Base-by-base conservation (phyloP, 495 filamentous ascomycete species). In the Tricharina praecox region DNA sequence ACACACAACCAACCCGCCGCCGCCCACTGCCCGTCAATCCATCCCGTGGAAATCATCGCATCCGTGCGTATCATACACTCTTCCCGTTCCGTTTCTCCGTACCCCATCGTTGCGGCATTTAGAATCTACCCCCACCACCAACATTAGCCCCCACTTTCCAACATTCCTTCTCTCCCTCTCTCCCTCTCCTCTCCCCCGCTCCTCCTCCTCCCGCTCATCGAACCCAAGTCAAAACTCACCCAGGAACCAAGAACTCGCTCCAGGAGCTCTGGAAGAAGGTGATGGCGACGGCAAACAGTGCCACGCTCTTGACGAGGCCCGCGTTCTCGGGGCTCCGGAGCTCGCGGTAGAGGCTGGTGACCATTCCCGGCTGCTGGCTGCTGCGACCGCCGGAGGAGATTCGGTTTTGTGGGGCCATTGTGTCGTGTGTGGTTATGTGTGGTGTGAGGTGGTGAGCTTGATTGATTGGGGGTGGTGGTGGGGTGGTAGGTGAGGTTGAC, bases 251-350 rank as follows among this genome's bases (percentile, higher is more conserved):
- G 15, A 11, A 48, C 20, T 48, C 45, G 16, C 45, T 25, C 33
- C 32, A 48, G 16, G n/a, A 18, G 19, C 23, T 30, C 33, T 48
- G 45, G 16, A 48, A 23, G 25, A 48, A 20, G 4, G 45, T 39
- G 3, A 48, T 34, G 7, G 45, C 34, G 15, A 87, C 82, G 43
- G 76, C 77, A 59, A 86, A 86, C 42, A 82, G 59, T 49, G 76
- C 66, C 48, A 86, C 55, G 56, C 80, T 84, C 59, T 76, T 71
- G 50, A 86, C 78, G 49, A 86, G 74, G 47, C 76, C 70, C 39
- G 78, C 69, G 64, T 88, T 86, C 64, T 88, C 82, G 23, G 81
- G 65, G 46, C 71, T 71, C 35, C 75, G 82, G 58, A 82, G 50
- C 50, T 79, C 67, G 36, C 71, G 69, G 63, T 83, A 84, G 48